Conservation (phyloP, 768 basidiomycete genomes). For the Lactarius hatsudake region DNA sequence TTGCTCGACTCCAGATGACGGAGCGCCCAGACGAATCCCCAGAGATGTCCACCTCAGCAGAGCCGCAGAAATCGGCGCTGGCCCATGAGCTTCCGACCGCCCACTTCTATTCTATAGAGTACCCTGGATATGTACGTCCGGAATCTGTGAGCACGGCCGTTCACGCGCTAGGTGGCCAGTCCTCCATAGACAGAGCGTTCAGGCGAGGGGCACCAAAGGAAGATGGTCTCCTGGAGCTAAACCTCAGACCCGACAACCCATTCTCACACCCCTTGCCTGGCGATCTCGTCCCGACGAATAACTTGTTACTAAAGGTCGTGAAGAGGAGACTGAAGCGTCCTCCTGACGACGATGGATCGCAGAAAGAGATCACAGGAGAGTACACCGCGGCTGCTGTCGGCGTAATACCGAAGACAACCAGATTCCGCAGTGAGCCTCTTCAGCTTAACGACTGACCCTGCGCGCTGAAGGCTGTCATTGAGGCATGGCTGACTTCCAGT, state of each 20-base stretch:
- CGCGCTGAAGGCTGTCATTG: neutral
- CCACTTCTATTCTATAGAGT: constrained; percentile 80
- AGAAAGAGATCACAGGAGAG: constrained; percentile 49
- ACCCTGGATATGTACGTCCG: constrained; percentile 78
- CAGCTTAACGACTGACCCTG: neutral
- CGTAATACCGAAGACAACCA: constrained; percentile 71
- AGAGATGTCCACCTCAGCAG: neutral
- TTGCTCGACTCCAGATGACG: neutral
- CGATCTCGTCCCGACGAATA: constrained; percentile 71
- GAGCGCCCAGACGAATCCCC: neutral
- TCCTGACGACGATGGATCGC: constrained; percentile 24
- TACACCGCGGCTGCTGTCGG: constrained; percentile 76
- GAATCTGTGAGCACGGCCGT: constrained; percentile 62
- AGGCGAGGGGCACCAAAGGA: constrained; percentile 59
- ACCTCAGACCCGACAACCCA: constrained; percentile 66
- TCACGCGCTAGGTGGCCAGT: constrained; percentile 64
- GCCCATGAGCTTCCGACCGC: constrained; percentile 50
- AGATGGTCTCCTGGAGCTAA: constrained; percentile 71
- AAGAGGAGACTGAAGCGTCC: constrained; percentile 58
- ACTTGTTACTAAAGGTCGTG: constrained; percentile 82
- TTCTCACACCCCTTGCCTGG: constrained; percentile 86
- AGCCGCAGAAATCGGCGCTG: constrained; percentile 32
- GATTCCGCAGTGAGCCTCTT: constrained; percentile 76
- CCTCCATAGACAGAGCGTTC: constrained; percentile 73
- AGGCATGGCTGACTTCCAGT: constrained; percentile 97